Percentiles rank a stretch among this genome's conserved stretches.
Conservation (phyloP, 106 monocot species). For the Ottelia alismoides region DNA sequence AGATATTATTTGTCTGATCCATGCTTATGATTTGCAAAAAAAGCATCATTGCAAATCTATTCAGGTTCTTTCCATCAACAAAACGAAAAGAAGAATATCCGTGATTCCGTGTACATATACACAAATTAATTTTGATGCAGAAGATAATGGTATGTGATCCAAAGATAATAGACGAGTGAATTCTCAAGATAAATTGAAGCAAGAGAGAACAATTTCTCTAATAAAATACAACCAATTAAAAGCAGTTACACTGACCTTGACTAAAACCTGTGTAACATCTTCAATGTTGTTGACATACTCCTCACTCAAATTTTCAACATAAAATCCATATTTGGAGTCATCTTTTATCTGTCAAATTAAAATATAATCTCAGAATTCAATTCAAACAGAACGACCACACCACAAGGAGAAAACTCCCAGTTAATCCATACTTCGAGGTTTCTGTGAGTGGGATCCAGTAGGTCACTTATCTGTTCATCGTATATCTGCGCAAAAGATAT, state of each 20-base stretch:
- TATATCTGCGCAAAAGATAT: slow-evolving; percentile 38
- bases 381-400: too few relatives aligned
- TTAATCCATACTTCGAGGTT: slow-evolving; percentile 90
- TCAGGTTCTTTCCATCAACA: too few relatives aligned
- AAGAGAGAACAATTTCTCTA: neutral
- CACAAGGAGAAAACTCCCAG: too few relatives aligned
- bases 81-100: too few relatives aligned
- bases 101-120: too few relatives aligned
- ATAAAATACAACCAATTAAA: too few relatives aligned
- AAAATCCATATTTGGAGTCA: slow-evolving; percentile 46
- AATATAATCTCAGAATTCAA: too few relatives aligned
- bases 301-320: slow-evolving; percentile 87
- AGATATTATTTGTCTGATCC: too few relatives aligned
- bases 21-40: too few relatives aligned
- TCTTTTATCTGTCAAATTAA: slow-evolving; percentile 53
- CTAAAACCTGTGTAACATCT: slow-evolving; percentile 70
- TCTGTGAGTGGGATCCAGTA: slow-evolving; percentile 70
- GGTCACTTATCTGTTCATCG: slow-evolving; percentile 71
- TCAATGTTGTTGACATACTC: slow-evolving; percentile 72
- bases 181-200: neutral
- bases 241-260: slow-evolving; percentile 53
- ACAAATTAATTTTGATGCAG: neutral
- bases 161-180: too few relatives aligned
- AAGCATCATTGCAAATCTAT: too few relatives aligned
- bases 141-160: neutral